These are phyloP conservation scores for Lantana camara DNA, from an alignment of 257 asterid species.

Conservation along the genomic window DNA sequence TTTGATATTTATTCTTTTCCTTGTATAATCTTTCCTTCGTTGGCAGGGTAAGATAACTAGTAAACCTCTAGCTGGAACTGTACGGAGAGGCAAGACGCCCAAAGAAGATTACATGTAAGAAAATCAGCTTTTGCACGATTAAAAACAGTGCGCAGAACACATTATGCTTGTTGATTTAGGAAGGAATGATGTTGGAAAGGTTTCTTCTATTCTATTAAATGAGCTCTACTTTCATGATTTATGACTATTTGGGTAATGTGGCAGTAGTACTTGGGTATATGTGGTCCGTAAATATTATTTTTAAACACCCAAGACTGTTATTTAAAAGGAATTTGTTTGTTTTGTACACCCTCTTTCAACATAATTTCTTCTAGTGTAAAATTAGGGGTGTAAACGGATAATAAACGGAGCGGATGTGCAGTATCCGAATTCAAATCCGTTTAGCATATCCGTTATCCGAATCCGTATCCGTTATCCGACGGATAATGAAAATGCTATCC, in stretches of 20 bases:
- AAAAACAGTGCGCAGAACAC: slow-evolving; percentile 97
- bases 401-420: no score
- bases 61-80: slow-evolving; percentile 96
- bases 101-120: slow-evolving; percentile 89
- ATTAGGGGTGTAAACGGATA: no score
- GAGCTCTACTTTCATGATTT: neutral
- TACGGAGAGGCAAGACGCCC: slow-evolving; percentile 88
- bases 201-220: slow-evolving; percentile 21
- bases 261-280: neutral
- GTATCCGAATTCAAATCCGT: no score
- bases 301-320: neutral
- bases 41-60: slow-evolving; percentile 74
- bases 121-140: slow-evolving; percentile 80
- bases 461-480: no score
- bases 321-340: slow-evolving; percentile 1
- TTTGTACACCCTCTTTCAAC: no score
- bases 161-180: slow-evolving; percentile 99
- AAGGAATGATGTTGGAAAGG: slow-evolving; percentile 99
- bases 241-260: neutral
- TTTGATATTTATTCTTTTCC: slow-evolving; percentile 15
- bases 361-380: slow-evolving; percentile 2
- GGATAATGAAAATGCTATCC: no score
- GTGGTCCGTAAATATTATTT: slow-evolving; percentile 3
- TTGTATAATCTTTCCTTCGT: slow-evolving; percentile 21
- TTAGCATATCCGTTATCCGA: no score